Conservation (phyloP, 352 stramenopile genomes). For the Phytophthora foliorum region DNA sequence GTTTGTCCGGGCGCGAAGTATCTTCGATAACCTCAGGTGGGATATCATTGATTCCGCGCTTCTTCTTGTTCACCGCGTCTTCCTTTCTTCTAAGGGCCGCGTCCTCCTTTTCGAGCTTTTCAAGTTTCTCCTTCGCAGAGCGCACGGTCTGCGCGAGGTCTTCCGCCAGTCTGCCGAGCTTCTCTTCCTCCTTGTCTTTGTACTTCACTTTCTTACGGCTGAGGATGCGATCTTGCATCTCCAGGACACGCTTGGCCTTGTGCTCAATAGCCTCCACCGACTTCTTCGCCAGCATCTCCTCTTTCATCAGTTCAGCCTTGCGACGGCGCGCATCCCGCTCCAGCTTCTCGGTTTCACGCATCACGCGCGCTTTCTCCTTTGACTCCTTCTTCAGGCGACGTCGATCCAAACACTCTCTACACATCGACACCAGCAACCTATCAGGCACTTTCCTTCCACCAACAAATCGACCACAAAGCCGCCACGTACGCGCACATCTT, state of each 20-base stretch:
- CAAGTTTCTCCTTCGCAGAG: constrained; percentile 79
- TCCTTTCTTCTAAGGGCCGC: constrained; percentile 79
- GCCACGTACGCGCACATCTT: constrained; percentile 86
- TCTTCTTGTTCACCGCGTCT: constrained; percentile 86
- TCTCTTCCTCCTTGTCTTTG: constrained; percentile 92
- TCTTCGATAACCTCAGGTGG: constrained; percentile 50
- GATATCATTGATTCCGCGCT: constrained; percentile 64
- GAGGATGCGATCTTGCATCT: constrained; percentile 90
- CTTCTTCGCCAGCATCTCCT: constrained; percentile 78
- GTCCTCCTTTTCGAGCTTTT: constrained; percentile 92
- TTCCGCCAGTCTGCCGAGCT: constrained; percentile 81
- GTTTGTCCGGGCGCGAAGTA: constrained; percentile 56
- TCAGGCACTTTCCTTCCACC: neutral
- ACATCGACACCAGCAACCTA: constrained; percentile 7
- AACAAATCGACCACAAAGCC: neutral
- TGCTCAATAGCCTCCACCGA: constrained; percentile 85
- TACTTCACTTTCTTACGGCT: constrained; percentile 92
- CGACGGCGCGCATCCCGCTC: constrained; percentile 77
- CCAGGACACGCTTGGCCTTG: constrained; percentile 86
- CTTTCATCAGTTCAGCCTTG: constrained; percentile 73
- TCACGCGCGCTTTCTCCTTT: constrained; percentile 79
- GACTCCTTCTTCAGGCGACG: constrained; percentile 79
- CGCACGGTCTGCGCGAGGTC: constrained; percentile 84
- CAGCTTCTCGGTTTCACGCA: constrained; percentile 85
- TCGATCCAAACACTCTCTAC: constrained; percentile 81